Base-by-base conservation (phyloP, 2,329 filamentous ascomycete species). In the Aspergillus sp. region DNA sequence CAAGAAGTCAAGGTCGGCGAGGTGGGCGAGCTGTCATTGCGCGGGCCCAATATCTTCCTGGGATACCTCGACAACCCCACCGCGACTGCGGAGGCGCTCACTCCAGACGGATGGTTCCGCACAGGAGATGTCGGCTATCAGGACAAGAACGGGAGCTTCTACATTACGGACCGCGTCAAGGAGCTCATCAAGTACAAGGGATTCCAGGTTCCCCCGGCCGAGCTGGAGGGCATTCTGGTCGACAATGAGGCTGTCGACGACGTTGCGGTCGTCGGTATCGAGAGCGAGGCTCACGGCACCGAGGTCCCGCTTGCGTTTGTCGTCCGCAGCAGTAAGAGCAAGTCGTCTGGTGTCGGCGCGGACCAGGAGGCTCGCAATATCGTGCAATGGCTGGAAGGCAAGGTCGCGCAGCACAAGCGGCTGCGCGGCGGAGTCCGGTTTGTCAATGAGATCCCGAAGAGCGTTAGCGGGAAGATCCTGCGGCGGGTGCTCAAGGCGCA, bases 111-210 rank as follows among this genome's bases (percentile, higher is more conserved):
- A 1, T 95, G 78, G 66, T 94, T 93, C 70, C 88, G 80, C 59
- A 94, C 88, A 0, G 88, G 88, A 2, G 88, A 95, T 49, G 78
- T 94, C 15, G 83, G 85, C 3, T 78, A 83, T 43, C 75, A 83
- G 48, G 84, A 93, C 51, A 64, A 71, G 28, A 70, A 82, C 30
- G 82, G 82, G 17, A 84, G 93, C 52, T 84, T 93, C 49, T 94
- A 79, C 65, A 89, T 94, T 53, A 93, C 88, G 1, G 88, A 95
- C 53, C 80, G 86, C 5, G 69, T 86, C 22, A 86, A 85, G 64
- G 68, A 64, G 40, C 54, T 66, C 24, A 69, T 68, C 52, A 75
- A 82, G 58, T 80, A 74, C 55, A 80, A 84, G 58, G 79, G 78
- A 1, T 82, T 81, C 60, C 79, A 82, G 52, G 79, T 83, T 2